A percentile compares a stretch with the other conserved stretches of the same genome.
Conservation (phyloP, 352 stramenopile genomes). For the Globisporangium parvum region DNA sequence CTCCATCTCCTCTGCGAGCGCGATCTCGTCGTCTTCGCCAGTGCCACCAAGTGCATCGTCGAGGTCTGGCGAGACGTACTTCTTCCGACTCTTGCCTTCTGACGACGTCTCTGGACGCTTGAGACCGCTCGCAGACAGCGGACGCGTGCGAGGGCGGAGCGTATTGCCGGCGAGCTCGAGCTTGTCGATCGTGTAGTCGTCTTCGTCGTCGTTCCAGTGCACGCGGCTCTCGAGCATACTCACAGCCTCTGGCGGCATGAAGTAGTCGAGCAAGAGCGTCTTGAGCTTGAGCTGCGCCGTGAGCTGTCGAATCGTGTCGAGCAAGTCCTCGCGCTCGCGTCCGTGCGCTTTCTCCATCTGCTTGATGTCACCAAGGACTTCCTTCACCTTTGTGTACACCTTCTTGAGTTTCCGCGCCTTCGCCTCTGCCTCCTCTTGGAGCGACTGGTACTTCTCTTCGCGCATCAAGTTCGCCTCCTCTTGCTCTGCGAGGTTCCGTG, state of each 20-base stretch:
- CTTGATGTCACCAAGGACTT: conserved; percentile 88
- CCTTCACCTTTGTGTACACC: conserved; percentile 89
- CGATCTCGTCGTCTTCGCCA: conserved; percentile 60
- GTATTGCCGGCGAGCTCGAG: conserved; percentile 75
- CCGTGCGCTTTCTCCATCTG: conserved; percentile 92
- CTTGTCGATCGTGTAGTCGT: conserved; percentile 63
- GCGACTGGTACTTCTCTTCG: conserved; percentile 86
- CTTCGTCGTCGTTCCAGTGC: conserved; percentile 70
- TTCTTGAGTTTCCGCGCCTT: conserved; percentile 98
- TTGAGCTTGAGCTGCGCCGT: conserved; percentile 96
- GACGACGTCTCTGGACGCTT: conserved; percentile 67
- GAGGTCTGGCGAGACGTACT: conserved; percentile 23
- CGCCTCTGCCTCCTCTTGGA: conserved; percentile 92
- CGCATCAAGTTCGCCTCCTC: conserved; percentile 92
- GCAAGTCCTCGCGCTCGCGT: conserved; percentile 90
- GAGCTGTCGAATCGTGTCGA: conserved; percentile 94
- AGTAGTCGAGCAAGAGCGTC: conserved; percentile 90
- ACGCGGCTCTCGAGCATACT: conserved; percentile 51
- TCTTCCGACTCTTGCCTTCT: conserved; percentile 44
- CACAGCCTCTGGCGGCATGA: conserved; percentile 72
- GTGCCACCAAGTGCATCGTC: conserved; percentile 4
- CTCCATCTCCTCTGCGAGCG: conserved; percentile 60
- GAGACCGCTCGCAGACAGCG: conserved; percentile 61
- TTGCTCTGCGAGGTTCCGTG: conserved; percentile 89
- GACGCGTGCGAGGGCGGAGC: conserved; percentile 47